These are phyloP conservation scores for Colletotrichum sp. DNA, from an alignment of 2,329 filamentous ascomycete species.

Conservation along the genomic window DNA sequence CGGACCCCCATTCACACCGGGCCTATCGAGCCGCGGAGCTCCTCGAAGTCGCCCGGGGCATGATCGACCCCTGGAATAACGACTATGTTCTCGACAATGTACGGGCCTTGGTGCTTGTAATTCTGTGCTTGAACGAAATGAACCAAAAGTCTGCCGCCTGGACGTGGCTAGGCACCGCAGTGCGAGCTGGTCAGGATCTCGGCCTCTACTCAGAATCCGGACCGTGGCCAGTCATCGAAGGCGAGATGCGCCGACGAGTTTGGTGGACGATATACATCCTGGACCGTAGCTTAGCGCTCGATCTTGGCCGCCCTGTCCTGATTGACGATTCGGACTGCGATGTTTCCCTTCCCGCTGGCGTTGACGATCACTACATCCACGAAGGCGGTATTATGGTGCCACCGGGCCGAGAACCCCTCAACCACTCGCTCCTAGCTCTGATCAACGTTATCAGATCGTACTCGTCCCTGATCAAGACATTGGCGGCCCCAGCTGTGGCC, in stretches of 20 bases:
- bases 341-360: conserved; percentile 75
- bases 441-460: conserved; percentile 84
- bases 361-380: conserved; percentile 80
- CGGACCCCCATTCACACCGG: conserved; percentile 59
- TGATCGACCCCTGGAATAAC: conserved; percentile 84
- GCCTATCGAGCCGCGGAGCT: conserved; percentile 63
- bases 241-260: conserved; percentile 83
- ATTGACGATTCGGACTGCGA: conserved; percentile 93
- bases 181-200: conserved; percentile 82
- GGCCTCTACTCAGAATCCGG: conserved; percentile 79
- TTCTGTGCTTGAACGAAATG: conserved; percentile 82
- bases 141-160: conserved; percentile 87
- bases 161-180: conserved; percentile 82
- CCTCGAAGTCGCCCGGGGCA: conserved; percentile 71
- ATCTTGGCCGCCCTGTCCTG: conserved; percentile 78
- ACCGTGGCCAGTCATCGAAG: conserved; percentile 75
- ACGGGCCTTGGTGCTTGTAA: conserved; percentile 73
- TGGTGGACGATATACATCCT: conserved; percentile 96
- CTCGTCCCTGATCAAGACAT: conserved; percentile 71
- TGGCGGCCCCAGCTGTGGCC: conserved; percentile 71
- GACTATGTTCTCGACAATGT: conserved; percentile 78
- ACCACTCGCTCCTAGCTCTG: conserved; percentile 76
- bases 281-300: conserved; percentile 81
- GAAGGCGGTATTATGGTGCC: conserved; percentile 59
- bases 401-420: conserved; percentile 58